Conservation (phyloP, 441 rosid species). For the Pelargonium australe region DNA sequence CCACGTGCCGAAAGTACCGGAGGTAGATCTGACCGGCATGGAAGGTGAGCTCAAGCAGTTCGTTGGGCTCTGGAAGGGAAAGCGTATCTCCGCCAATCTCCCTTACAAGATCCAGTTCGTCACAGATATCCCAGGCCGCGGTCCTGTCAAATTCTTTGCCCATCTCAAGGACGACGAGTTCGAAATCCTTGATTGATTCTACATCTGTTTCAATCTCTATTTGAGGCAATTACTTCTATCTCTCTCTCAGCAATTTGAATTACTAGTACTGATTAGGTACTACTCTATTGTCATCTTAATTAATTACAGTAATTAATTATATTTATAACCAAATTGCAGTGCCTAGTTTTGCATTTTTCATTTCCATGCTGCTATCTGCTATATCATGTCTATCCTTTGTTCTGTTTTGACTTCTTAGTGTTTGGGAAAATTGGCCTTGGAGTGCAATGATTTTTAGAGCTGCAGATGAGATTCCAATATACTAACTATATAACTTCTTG, state of each 20-base stretch:
- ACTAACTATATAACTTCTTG: not conserved
- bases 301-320: not conserved
- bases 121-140: conserved; percentile 62
- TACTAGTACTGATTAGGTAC: not conserved
- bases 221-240: conserved; percentile 17
- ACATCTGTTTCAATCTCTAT: too few species aligned
- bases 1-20: conserved; percentile 80
- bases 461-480: not conserved
- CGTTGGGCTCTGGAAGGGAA: conserved; percentile 78
- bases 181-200: conserved; percentile 21
- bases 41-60: conserved; percentile 79
- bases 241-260: not conserved
- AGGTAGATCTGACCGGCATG: conserved; percentile 69
- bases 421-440: too few species aligned
- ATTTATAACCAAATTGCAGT: not conserved
- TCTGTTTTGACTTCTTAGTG: too few species aligned
- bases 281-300: not conserved
- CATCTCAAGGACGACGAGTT: conserved; percentile 92
- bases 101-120: conserved; percentile 74
- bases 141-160: conserved; percentile 74
- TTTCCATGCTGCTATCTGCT: not conserved
- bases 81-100: conserved; percentile 73
- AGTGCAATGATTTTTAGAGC: too few species aligned
- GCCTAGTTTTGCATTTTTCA: conserved; percentile 2
- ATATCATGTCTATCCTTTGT: not conserved